These are phyloP conservation scores for Eucalyptus sp. DNA, from an alignment of 345 rosid genomes.

Conservation along the genomic window DNA sequence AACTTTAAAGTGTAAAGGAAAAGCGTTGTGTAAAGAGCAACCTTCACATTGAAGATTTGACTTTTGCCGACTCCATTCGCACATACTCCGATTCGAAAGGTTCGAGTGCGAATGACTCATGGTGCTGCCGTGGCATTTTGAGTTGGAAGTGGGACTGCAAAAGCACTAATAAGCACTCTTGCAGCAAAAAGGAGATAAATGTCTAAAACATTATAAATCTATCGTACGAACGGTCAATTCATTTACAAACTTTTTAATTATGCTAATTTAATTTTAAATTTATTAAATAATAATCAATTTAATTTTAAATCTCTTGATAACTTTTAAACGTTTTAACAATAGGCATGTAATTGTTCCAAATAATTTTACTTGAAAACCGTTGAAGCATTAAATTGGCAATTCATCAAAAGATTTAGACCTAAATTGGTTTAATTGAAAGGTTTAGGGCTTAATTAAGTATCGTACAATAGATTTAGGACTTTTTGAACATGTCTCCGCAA, in stretches of 20 bases:
- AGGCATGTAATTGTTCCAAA: neutral
- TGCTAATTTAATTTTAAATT: neutral
- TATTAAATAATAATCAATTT: neutral
- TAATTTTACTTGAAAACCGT: too few relatives aligned
- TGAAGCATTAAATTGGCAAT: neutral
- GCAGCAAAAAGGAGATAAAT: neutral
- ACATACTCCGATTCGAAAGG: neutral
- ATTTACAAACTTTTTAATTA: too few relatives aligned
- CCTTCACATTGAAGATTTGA: neutral
- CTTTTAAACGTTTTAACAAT: neutral
- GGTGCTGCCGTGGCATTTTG: neutral
- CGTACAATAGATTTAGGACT: neutral
- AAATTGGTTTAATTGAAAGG: neutral
- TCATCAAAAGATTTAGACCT: neutral
- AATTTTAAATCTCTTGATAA: neutral
- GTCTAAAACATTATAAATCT: neutral
- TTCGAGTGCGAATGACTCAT: neutral
- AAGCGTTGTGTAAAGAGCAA: neutral
- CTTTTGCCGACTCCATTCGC: neutral
- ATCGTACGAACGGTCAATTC: neutral
- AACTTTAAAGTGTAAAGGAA: neutral
- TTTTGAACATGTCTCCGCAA: neutral
- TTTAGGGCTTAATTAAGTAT: neutral
- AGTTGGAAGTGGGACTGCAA: neutral
- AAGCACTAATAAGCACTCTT: neutral